Base-by-base conservation (phyloP, 2,329 filamentous ascomycete species). In the Paracoccidioides lutzii region DNA sequence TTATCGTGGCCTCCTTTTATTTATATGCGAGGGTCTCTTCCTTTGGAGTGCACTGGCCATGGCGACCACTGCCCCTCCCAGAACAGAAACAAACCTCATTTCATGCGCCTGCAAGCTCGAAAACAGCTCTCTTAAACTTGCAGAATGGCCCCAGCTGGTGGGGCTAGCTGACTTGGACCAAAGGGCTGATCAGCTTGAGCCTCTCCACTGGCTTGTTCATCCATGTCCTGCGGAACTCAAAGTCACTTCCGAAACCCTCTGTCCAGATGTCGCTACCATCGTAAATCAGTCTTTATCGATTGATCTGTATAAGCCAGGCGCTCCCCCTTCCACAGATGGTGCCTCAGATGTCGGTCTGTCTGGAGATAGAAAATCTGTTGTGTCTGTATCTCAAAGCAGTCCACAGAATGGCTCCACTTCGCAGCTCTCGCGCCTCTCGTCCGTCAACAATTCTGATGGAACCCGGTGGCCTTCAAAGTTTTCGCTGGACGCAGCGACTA, bases 171-270 rank as follows among this genome's bases (percentile, higher is more conserved):
- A 54, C 15, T 15, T 54, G 33, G 53, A 54, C 37, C 5, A 40
- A 15, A 32, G 32, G 12, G 15, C 37, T 5, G 53, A 54, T 6
- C 43, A 45, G 14, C 43, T 22, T 14, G 14, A 22, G 12, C 53
- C 42, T 32, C 38, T 52, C 28, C 38, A 52, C 50, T 54, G 53
- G 53, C 42, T 46, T 30, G 53, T n/a, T 5, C 43, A 54, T n/a
- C 43, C 33, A 28, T 54, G 44, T 30, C 53, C 53, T 14, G 35
- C 15, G 7, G 53, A 54, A 14, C 53, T 54, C 37, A 49, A 42
- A 54, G 42, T 6, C 28, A 54, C 22, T 9, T 3, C 10, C 14
- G 37, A 46, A n/a, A 15, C 32, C 15, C 38, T 35, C 22, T 33
- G 32, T 30, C 53, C 43, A 5, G 53, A 54, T 6, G 14, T 54